Conservation (phyloP, 768 basidiomycete genomes). For the Termitomyces sp. region DNA sequence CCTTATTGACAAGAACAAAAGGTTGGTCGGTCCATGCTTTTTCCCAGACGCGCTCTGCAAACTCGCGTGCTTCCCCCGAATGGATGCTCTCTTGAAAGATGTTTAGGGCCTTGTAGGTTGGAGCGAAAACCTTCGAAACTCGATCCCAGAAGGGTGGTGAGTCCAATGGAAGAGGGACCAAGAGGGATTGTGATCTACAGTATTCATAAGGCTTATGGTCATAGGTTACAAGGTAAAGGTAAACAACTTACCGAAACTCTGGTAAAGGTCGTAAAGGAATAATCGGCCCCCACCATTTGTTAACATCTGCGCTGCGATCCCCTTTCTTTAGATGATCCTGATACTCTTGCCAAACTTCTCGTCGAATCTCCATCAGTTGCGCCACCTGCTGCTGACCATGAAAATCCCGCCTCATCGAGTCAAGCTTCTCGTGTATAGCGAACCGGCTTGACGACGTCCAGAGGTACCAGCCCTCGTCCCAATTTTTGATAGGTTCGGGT, state of each 20-base stretch:
- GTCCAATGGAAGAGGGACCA: slow-evolving; percentile 55
- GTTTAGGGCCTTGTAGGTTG: slow-evolving; percentile 44
- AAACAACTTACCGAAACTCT: slow-evolving; percentile 29
- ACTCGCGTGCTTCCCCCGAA: slow-evolving; percentile 53
- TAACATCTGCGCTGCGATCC: slow-evolving; percentile 15
- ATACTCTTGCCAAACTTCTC: slow-evolving; percentile 45
- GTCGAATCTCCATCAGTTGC: slow-evolving; percentile 30
- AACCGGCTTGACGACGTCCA: slow-evolving; percentile 55
- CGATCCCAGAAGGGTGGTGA: slow-evolving; percentile 46
- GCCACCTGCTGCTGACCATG: slow-evolving; percentile 42
- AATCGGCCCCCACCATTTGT: slow-evolving; percentile 34
- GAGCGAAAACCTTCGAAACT: slow-evolving; percentile 50
- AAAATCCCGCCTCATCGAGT: slow-evolving; percentile 55
- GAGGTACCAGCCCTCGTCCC: slow-evolving; percentile 75
- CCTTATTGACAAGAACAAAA: slow-evolving; percentile 37
- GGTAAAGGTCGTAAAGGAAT: slow-evolving; percentile 33
- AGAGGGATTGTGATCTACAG: slow-evolving; percentile 42
- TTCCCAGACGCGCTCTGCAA: slow-evolving; percentile 55
- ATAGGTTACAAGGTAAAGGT: slow-evolving; percentile 12
- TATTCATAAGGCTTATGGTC: neutral
- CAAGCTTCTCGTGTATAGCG: slow-evolving; percentile 49
- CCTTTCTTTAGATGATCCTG: slow-evolving; percentile 35
- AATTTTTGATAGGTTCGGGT: slow-evolving; percentile 41
- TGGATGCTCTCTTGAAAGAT: slow-evolving; percentile 48
- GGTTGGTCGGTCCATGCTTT: slow-evolving; percentile 63